A percentile compares a stretch with the other conserved stretches of the same genome.
Evolutionary conservation across 805 yeast genomes (phyloP).

Genomic region (Candida namnaoensis): DNA sequence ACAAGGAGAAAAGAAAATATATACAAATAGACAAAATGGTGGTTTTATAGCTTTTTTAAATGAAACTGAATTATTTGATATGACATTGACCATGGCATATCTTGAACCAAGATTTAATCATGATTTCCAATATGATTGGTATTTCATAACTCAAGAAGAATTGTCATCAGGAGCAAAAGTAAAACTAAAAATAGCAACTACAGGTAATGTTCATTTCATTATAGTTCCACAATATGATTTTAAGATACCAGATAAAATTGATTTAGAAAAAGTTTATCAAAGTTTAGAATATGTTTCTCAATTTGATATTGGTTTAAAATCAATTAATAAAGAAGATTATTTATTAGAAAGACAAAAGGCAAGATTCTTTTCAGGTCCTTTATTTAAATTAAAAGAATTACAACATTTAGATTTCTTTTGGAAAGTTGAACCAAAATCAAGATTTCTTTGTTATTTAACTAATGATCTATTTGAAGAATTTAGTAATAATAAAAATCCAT

Average conservation of each 20-base stretch:
- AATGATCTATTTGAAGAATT: neutral
- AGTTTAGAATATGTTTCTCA: too few relatives aligned
- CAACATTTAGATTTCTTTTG: neutral
- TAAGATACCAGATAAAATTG: neutral
- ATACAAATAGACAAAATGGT: neutral
- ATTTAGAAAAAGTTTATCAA: too few relatives aligned
- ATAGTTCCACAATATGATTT: too few relatives aligned
- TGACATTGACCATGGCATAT: neutral
- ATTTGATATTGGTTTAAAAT: too few relatives aligned
- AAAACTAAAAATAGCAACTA: neutral
- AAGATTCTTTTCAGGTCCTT: neutral
- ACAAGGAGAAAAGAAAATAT: neutral
- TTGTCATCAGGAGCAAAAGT: slow-evolving; percentile 25
- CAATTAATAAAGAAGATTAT: neutral
- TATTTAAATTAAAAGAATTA: too few relatives aligned
- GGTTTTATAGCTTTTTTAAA: neutral
- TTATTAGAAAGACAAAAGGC: neutral
- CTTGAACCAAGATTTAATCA: slow-evolving; percentile 56
- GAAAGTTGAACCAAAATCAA: neutral
- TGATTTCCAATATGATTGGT: slow-evolving; percentile 63
- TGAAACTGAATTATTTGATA: neutral
- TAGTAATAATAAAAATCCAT: slow-evolving; percentile 4
- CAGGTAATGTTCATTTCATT: neutral
- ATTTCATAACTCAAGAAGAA: slow-evolving; percentile 62
- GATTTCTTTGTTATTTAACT: neutral